These are phyloP conservation scores for Byssothecium circinans DNA, from an alignment of 2,329 filamentous ascomycete species.

Conservation along the genomic window DNA sequence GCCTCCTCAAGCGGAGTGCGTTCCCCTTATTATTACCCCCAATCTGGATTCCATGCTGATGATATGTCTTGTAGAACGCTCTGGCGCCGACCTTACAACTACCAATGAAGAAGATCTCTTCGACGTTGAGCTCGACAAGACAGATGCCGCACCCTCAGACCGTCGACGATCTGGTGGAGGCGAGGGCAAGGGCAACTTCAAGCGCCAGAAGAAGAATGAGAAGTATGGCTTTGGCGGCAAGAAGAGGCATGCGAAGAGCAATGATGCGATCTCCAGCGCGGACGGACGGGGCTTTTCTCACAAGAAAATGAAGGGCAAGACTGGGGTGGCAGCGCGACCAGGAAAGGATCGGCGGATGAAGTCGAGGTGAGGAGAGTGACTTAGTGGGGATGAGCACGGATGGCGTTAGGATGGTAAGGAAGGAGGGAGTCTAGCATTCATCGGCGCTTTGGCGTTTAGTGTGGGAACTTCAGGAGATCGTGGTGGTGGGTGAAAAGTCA, in stretches of 20 bases:
- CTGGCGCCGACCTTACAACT: slow-evolving; percentile 67
- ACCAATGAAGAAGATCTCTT: slow-evolving; percentile 83
- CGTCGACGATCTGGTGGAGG: slow-evolving; percentile 37
- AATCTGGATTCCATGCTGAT: slow-evolving; percentile 20
- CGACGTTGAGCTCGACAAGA: slow-evolving; percentile 72
- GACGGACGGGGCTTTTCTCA: slow-evolving; percentile 80
- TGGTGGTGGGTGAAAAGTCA: slow-evolving; percentile 10
- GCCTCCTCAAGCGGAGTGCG: slow-evolving; percentile 91
- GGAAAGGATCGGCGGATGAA: slow-evolving; percentile 41
- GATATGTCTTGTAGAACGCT: slow-evolving; percentile 67
- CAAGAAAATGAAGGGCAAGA: slow-evolving; percentile 77
- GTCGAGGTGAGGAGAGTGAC: slow-evolving; percentile 19
- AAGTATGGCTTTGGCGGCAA: slow-evolving; percentile 97
- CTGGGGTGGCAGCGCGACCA: slow-evolving; percentile 32
- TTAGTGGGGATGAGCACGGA: background rate
- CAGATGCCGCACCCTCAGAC: slow-evolving; percentile 45
- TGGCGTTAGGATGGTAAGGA: background rate
- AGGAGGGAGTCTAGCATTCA: slow-evolving; percentile 14
- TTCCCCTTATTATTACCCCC: slow-evolving; percentile 18
- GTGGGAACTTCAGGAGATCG: background rate
- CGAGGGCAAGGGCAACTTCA: slow-evolving; percentile 57
- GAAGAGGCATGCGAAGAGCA: slow-evolving; percentile 89
- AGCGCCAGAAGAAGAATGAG: slow-evolving; percentile 90
- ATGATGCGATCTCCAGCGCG: slow-evolving; percentile 78
- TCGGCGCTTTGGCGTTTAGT: slow-evolving; percentile 31